Evolutionary conservation across 768 basidiomycete species (phyloP), one percentile per base, ranked within the genome.

Genomic region (Mycena epipterygia): DNA sequence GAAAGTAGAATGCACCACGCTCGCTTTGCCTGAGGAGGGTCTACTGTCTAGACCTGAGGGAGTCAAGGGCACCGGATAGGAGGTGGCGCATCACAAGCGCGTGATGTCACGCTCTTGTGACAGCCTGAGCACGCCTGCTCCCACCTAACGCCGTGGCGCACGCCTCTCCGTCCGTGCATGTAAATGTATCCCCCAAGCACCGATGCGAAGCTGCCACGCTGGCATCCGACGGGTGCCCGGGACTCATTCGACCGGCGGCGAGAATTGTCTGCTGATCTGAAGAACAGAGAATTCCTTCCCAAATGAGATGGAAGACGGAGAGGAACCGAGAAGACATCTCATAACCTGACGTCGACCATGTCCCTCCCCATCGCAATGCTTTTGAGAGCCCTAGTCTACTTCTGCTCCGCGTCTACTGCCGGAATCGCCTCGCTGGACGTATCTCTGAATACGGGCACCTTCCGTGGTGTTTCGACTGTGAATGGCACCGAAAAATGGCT

Each of bases 401-500:
- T 56, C 13, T 51, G 58, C 65, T 72, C 61, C 11, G 71, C 74
- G 11, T 61, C 64, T 29, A 64, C 70, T 41, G 55, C 14, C 46
- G 25, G 25, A 5, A 17, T 13, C 11, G 8, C 72, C 2, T 66
- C 71, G 75, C n/a, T 85, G 25, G 83, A 87, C 21, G 80, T 89
- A 19, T 68, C 62, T 7, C 73, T 87, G 12, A 80, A 76, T 13
- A 83, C 81, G 9, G 89, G 89, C 6, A 82, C 79, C 0, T 89
- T 89, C 68, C 84, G 83, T 3, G 89, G 89, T 12, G 70, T 86
- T 6, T 66, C 80, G 11, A 83, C 81, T 16, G 53, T 79, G 0
- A 85, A 86, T 53, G 85, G 84, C 12, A 85, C 85, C 13, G 87
- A 90, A 55, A 82, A 83, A 75, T 92, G 89, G 86, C 82, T 90